These are phyloP conservation scores for Podila horticola DNA, from an alignment of 192 early-diverging fungal genomes.

Conservation along the genomic window DNA sequence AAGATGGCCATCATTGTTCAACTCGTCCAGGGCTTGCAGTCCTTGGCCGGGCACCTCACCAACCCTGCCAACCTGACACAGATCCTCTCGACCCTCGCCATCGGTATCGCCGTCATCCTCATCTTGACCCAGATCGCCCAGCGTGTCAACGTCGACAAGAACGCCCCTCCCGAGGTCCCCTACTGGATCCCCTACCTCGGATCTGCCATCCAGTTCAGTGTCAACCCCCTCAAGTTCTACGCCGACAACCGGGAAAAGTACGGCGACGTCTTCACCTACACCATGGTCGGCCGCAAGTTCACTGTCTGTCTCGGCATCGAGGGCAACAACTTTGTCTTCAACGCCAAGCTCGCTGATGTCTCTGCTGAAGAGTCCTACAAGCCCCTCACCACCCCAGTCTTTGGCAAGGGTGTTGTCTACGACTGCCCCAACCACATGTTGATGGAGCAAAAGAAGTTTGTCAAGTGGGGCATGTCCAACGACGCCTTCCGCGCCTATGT, in stretches of 20 bases:
- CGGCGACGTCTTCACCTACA: constrained; percentile 93
- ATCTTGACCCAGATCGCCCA: constrained; percentile 45
- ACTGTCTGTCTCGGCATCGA: constrained; percentile 90
- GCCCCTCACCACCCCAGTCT: constrained; percentile 92
- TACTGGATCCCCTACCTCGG: constrained; percentile 92
- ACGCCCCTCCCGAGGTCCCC: constrained; percentile 75
- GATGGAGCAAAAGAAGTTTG: constrained; percentile 99
- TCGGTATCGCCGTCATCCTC: constrained; percentile 41
- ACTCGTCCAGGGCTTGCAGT: constrained; percentile 43
- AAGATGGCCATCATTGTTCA: constrained; percentile 53
- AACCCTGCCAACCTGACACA: constrained; percentile 52
- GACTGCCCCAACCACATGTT: constrained; percentile 91
- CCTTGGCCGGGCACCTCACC: constrained; percentile 36
- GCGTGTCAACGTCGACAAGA: constrained; percentile 50
- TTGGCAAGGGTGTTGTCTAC: constrained; percentile 96
- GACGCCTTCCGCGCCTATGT: constrained; percentile 90
- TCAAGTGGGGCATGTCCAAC: constrained; percentile 91
- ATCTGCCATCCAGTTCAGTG: constrained; percentile 86
- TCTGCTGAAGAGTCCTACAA: constrained; percentile 95
- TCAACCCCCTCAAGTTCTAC: constrained; percentile 90
- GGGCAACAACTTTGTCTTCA: constrained; percentile 98
- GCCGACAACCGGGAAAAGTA: constrained; percentile 83
- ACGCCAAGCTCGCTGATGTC: constrained; percentile 85
- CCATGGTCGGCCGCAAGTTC: constrained; percentile 92
- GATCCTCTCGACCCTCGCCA: constrained; percentile 32